Evolutionary conservation across 1,284 basidiomycete species (phyloP).

Genomic region (Peniophora sp.): DNA sequence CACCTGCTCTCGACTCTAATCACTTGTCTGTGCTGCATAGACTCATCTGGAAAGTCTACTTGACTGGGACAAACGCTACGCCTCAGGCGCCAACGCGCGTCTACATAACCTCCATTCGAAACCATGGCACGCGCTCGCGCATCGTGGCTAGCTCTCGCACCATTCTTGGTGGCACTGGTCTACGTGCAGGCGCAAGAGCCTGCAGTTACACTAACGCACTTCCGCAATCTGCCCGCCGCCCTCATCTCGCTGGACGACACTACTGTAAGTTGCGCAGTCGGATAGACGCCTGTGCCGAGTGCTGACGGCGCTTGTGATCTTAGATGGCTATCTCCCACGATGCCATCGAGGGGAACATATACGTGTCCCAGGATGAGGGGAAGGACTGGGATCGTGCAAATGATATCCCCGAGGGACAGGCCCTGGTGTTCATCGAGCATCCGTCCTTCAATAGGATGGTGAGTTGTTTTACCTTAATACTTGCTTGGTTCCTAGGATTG

Average conservation of each 20-base stretch:
- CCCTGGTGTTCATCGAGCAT: slow-evolving; percentile 77
- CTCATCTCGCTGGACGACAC: slow-evolving; percentile 94
- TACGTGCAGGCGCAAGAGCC: slow-evolving; percentile 30
- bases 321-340: slow-evolving; percentile 85
- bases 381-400: slow-evolving; percentile 66
- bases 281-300: too few species aligned
- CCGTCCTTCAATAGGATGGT: slow-evolving; percentile 77
- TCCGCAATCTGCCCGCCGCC: slow-evolving; percentile 71
- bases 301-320: not conserved
- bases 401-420: slow-evolving; percentile 56
- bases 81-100: too few species aligned
- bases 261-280: slow-evolving; percentile 39
- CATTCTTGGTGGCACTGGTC: slow-evolving; percentile 14
- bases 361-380: slow-evolving; percentile 87
- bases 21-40: too few species aligned
- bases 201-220: slow-evolving; percentile 36
- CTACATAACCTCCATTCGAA: too few species aligned
- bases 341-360: slow-evolving; percentile 56
- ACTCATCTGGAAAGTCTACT: too few species aligned
- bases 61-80: too few species aligned
- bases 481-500: too few species aligned
- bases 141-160: slow-evolving; percentile 15
- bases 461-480: too few species aligned
- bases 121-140: too few species aligned
- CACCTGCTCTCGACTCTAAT: too few species aligned